phyloP scores from a whole-genome alignment of 805 yeast species.

The Starmerella stellata region DNA sequence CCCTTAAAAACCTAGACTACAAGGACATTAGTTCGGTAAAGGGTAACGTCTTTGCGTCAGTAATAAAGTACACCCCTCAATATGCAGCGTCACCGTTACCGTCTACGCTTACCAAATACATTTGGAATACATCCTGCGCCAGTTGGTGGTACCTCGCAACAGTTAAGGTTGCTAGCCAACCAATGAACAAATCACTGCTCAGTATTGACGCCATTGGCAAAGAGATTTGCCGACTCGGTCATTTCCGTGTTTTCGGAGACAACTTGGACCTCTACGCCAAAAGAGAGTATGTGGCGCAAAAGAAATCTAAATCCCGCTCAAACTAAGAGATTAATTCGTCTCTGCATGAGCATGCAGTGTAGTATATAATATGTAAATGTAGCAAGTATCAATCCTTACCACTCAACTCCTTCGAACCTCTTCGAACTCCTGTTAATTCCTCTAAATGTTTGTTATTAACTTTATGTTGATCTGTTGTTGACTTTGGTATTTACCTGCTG shows the following conservation, averaged over 20 bases:
- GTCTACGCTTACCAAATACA: conserved; percentile 16
- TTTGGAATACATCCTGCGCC: conserved; percentile 14
- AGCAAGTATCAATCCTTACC: no score
- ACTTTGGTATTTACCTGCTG: no score
- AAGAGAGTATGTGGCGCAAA: conserved; percentile 19
- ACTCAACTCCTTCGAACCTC: no score
- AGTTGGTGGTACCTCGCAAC: conserved; percentile 19
- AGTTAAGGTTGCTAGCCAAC: conserved; percentile 20
- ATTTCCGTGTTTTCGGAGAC: conserved; percentile 32
- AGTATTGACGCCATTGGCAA: conserved; percentile 14
- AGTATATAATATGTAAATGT: no score
- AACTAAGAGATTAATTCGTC: neutral
- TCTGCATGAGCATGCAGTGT: no score
- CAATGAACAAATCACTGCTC: conserved; percentile 12
- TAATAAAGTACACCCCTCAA: conserved; percentile 22
- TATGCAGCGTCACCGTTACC: conserved; percentile 24
- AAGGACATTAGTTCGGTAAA: conserved; percentile 6
- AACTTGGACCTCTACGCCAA: conserved; percentile 30
- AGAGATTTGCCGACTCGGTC: conserved; percentile 26
- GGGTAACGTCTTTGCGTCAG: conserved; percentile 17
- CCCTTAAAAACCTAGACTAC: conserved; percentile 28
- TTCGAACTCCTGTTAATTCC: no score
- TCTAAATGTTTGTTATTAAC: no score
- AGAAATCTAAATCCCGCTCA: neutral
- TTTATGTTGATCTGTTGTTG: no score